phyloP scores from a whole-genome alignment of 2,329 filamentous ascomycete genomes.

The Apiospora sp. region DNA sequence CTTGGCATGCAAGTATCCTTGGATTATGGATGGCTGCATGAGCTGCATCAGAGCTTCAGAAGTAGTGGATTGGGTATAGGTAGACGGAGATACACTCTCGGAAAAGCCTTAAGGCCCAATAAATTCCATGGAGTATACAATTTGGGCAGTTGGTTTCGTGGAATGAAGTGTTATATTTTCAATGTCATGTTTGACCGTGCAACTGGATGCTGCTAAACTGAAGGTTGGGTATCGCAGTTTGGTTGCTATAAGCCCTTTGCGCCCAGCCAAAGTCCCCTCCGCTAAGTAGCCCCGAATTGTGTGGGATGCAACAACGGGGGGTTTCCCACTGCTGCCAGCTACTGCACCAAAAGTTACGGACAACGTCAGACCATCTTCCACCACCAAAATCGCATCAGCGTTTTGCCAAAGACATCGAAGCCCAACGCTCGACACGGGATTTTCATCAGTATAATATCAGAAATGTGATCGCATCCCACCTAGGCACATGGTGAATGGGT shows the following conservation, averaged over 20 bases:
- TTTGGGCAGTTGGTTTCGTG: not conserved
- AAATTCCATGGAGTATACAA: not conserved
- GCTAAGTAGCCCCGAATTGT: not conserved
- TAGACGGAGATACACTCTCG: not conserved
- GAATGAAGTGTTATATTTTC: not conserved
- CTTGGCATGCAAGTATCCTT: slow-evolving; percentile 19
- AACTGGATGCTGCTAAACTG: not conserved
- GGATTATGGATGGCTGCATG: slow-evolving; percentile 15
- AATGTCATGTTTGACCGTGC: not conserved
- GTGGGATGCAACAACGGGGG: slow-evolving; percentile 12
- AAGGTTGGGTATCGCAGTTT: not conserved
- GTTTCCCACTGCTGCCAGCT: slow-evolving; percentile 12
- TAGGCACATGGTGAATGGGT: slow-evolving; percentile 49
- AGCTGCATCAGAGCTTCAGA: not conserved
- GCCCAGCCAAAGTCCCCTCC: not conserved
- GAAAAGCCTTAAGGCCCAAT: no score
- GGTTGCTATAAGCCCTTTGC: not conserved
- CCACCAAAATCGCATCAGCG: slow-evolving; percentile 35
- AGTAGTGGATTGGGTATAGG: not conserved
- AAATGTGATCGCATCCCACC: slow-evolving; percentile 52
- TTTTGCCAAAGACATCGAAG: slow-evolving; percentile 48
- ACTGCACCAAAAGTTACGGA: slow-evolving; percentile 17
- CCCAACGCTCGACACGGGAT: slow-evolving; percentile 49
- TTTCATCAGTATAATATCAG: slow-evolving; percentile 53
- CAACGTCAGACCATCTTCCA: slow-evolving; percentile 23